Evolutionary conservation across 257 asterid genomes (phyloP).

Genomic region (Scutellaria baicalensis): DNA sequence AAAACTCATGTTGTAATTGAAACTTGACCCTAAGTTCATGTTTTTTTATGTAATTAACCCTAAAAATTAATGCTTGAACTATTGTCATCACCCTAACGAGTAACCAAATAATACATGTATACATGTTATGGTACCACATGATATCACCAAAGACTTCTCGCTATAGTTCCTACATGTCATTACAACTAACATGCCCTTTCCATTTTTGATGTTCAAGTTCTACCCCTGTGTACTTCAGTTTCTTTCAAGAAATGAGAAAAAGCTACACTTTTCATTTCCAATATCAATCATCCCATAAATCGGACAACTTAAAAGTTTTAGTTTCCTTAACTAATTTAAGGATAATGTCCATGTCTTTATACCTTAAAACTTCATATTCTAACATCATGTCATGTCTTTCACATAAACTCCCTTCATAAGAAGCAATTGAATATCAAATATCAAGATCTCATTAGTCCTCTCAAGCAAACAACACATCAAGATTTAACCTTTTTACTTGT

Average conservation of each 20-base stretch:
- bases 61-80: background rate
- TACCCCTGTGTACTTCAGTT: background rate
- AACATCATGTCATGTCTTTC: background rate
- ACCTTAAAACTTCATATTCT: background rate
- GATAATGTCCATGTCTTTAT: background rate
- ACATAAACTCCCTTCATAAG: background rate
- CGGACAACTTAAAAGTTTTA: background rate
- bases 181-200: background rate
- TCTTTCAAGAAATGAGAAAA: background rate
- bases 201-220: background rate
- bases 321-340: background rate
- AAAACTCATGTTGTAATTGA: no score
- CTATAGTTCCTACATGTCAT: background rate
- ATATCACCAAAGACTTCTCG: background rate
- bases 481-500: background rate
- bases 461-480: background rate
- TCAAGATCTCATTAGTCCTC: background rate
- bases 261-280: background rate
- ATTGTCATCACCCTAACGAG: background rate
- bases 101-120: background rate
- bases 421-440: background rate
- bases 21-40: no score
- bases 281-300: background rate
- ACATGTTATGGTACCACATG: background rate
- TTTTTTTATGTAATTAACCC: no score